A percentile compares a stretch with the other conserved stretches of the same genome.
These are phyloP conservation scores for Thelonectria blattea DNA, from an alignment of 2,329 filamentous ascomycete species.

Conservation along the genomic window DNA sequence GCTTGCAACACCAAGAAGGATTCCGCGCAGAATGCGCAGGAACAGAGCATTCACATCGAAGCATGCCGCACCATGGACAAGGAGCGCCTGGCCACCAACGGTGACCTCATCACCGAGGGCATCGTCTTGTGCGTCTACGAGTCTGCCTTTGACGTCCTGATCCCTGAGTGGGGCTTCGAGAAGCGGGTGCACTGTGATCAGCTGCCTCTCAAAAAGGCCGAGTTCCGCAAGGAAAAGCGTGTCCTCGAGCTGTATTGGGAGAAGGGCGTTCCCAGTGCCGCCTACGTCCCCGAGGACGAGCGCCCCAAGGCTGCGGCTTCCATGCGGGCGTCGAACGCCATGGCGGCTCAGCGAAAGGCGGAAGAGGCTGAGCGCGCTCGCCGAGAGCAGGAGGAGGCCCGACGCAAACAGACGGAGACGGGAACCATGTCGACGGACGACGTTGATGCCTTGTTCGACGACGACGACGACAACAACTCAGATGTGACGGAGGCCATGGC, in stretches of 20 bases:
- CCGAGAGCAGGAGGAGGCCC: slow-evolving; percentile 88
- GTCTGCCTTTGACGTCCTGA: slow-evolving; percentile 96
- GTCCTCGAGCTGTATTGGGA: slow-evolving; percentile 98
- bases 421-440: slow-evolving; percentile 93
- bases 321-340: slow-evolving; percentile 75
- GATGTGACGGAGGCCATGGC: slow-evolving; percentile 91
- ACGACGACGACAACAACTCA: slow-evolving; percentile 86
- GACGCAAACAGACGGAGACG: slow-evolving; percentile 92
- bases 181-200: slow-evolving; percentile 99
- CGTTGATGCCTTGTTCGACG: slow-evolving; percentile 94
- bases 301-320: slow-evolving; percentile 82
- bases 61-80: slow-evolving; percentile 96
- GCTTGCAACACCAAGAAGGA: slow-evolving; percentile 99
- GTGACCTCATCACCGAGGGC: slow-evolving; percentile 92
- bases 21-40: slow-evolving; percentile 94
- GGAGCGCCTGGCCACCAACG: slow-evolving; percentile 82
- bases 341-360: slow-evolving; percentile 78
- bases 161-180: slow-evolving; percentile 98
- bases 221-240: slow-evolving; percentile 95
- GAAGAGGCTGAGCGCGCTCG: slow-evolving; percentile 81
- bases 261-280: slow-evolving; percentile 96
- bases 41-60: slow-evolving; percentile 98
- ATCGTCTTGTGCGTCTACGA: slow-evolving; percentile 98
- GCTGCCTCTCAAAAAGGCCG: slow-evolving; percentile 97
- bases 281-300: slow-evolving; percentile 96